Evolutionary conservation across 2,329 filamentous ascomycete genomes (phyloP), one percentile per base, ranked within the genome.

Genomic region (Ophiosphaerella herpotricha): DNA sequence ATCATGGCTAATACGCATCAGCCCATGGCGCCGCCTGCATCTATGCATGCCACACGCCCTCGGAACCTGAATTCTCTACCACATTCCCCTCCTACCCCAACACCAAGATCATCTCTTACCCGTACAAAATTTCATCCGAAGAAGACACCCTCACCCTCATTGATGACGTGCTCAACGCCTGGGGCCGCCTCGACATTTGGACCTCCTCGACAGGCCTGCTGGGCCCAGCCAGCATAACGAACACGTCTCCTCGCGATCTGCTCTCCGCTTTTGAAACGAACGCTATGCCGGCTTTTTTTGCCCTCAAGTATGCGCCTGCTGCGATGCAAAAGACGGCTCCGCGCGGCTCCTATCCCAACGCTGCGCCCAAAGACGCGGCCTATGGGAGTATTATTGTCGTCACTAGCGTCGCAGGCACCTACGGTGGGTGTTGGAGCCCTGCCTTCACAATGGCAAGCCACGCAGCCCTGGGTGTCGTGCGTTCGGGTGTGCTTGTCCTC

Each of bases 331-430:
- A 86, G 64, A 78, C 80, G 6, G 80, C 80, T 0, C 75, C 78
- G 0, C 80, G 81, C 54, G 77, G 80, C 7, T 76, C 66, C 37
- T 86, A 87, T 60, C 76, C 81, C 0, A 86, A 86, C 58, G 84
- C 84, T 0, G 80, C 82, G 11, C 81, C 82, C 0, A 86, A 86
- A 60, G 79, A 80, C 57, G 76, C 79, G 41, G 74, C 76, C n/a
- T 86, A 86, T 60, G 84, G 84, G 2, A 82, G 78, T 55, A 85
- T 86, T 50, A 78, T 86, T 37, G 82, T 86, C n/a, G 82, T 86
- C 2, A 78, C 78, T 14, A 79, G 75, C 38, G 82, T 85, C 0
- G 83, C 83, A 2, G 80, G 78, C 23, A 80, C 79, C 18, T 82
- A 83, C 54, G 83, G 83, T 7, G 74, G 77, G 3, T 83, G 82